phyloP scores from a whole-genome alignment of 768 basidiomycete species.

The Serendipita sp. region DNA sequence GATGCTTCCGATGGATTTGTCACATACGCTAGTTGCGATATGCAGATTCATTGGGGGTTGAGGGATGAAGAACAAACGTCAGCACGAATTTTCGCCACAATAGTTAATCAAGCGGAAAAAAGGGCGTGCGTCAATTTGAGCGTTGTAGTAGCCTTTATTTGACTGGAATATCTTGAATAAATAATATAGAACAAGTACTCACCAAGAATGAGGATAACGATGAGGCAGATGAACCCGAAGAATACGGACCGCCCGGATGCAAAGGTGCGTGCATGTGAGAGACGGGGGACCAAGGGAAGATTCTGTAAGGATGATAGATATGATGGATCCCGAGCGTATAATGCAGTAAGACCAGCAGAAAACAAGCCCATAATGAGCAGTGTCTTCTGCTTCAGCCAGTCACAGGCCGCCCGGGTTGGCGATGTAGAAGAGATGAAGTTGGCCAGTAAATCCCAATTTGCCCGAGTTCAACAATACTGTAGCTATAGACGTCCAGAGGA shows the following conservation, averaged over 20 bases:
- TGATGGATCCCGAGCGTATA: conserved; percentile 4
- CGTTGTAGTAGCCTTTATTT: not conserved
- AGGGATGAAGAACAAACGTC: conserved; percentile 11
- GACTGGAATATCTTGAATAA: conserved; percentile 6
- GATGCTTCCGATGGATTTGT: conserved; percentile 90
- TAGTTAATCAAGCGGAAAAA: conserved; percentile 6
- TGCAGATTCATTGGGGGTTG: conserved; percentile 9
- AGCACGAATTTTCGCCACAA: conserved; percentile 9
- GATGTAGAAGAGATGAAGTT: not conserved
- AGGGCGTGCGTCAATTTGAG: not conserved
- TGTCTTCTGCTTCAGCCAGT: conserved; percentile 3
- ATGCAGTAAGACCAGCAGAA: conserved; percentile 1
- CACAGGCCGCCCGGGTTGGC: not conserved
- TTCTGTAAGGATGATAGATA: not conserved
- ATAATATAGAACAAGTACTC: conserved; percentile 20
- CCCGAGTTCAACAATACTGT: no score
- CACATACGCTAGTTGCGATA: conserved; percentile 55
- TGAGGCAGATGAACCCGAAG: conserved; percentile 49
- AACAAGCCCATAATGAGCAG: conserved; percentile 1
- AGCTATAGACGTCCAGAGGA: no score
- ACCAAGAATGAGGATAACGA: conserved; percentile 62
- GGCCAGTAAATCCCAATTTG: not conserved
- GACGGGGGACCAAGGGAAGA: not conserved
- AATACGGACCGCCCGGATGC: conserved; percentile 38
- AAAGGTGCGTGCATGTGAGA: not conserved